A percentile compares a stretch with the other conserved stretches of the same genome.
phyloP scores from a whole-genome alignment of 169 alveolate species.

The Haemoproteus tartakovskyi region DNA sequence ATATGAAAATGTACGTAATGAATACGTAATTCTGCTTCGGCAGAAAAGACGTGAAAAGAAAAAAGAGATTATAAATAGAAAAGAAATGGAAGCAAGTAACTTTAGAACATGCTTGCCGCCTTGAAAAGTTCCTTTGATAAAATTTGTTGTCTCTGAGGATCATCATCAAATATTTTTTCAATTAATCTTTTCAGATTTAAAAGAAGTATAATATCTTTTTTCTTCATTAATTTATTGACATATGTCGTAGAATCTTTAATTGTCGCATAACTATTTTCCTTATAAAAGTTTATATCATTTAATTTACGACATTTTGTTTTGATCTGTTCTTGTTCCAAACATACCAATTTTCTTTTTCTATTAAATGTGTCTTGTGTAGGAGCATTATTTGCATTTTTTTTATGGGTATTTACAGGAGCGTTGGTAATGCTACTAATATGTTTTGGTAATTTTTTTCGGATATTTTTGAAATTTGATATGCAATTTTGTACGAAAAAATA shows the following conservation, averaged over 20 bases:
- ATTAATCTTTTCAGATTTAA: slow-evolving; percentile 30
- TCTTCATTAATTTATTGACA: slow-evolving; percentile 54
- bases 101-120: slow-evolving; percentile 4
- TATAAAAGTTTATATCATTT: slow-evolving; percentile 9
- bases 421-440: not conserved
- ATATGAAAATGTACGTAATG: no score
- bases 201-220: slow-evolving; percentile 28
- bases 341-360: slow-evolving; percentile 31
- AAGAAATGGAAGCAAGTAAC: no score
- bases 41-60: no score
- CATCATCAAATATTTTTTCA: slow-evolving; percentile 56
- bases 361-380: not conserved
- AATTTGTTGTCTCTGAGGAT: slow-evolving; percentile 12
- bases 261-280: slow-evolving; percentile 5
- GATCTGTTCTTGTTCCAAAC: slow-evolving; percentile 44
- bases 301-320: slow-evolving; percentile 49
- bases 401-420: not conserved
- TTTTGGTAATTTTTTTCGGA: slow-evolving; percentile 4
- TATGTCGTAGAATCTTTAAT: slow-evolving; percentile 24
- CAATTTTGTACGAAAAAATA: slow-evolving; percentile 53
- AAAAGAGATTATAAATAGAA: no score
- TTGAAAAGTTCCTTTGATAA: slow-evolving; percentile 4
- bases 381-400: not conserved
- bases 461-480: slow-evolving; percentile 39
- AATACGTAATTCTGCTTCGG: no score